These are phyloP conservation scores for Nemania sp. DNA, from an alignment of 2,329 filamentous ascomycete genomes.

Conservation along the genomic window DNA sequence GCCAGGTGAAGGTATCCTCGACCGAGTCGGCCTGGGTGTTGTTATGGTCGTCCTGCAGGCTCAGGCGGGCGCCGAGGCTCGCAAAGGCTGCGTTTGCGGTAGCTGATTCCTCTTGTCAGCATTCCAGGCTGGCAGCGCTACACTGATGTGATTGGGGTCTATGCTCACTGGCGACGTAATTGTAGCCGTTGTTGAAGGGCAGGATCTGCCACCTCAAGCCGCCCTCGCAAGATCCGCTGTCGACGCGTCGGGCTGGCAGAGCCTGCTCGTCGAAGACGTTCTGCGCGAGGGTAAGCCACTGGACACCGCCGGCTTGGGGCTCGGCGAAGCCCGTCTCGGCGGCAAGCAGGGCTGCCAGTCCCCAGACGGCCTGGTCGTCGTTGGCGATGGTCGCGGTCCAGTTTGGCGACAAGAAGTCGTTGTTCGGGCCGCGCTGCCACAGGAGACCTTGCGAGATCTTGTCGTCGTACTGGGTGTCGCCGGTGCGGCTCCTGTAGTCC, in stretches of 20 bases:
- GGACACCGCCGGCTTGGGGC: slow-evolving; percentile 49
- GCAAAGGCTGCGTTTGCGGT: slow-evolving; percentile 51
- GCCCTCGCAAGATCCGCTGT: slow-evolving; percentile 55
- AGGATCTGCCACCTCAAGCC: slow-evolving; percentile 70
- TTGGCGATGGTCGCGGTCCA: slow-evolving; percentile 47
- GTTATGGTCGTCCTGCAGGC: slow-evolving; percentile 61
- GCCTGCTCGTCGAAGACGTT: slow-evolving; percentile 66
- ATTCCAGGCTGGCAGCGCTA: not conserved
- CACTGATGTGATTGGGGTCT: not conserved
- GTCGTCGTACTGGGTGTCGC: slow-evolving; percentile 53
- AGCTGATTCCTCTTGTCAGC: slow-evolving; percentile 29
- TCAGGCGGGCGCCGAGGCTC: slow-evolving; percentile 59
- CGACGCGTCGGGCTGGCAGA: slow-evolving; percentile 51
- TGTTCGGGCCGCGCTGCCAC: slow-evolving; percentile 48
- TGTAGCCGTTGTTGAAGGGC: slow-evolving; percentile 57
- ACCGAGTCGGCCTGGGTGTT: slow-evolving; percentile 64
- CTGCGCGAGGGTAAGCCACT: slow-evolving; percentile 65
- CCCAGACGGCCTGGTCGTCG: slow-evolving; percentile 66
- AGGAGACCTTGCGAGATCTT: slow-evolving; percentile 49
- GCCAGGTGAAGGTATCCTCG: slow-evolving; percentile 58
- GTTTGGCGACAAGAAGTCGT: slow-evolving; percentile 50
- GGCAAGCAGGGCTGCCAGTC: slow-evolving; percentile 63
- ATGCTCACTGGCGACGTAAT: slow-evolving; percentile 46
- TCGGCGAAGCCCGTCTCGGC: slow-evolving; percentile 63
- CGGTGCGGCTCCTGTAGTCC: slow-evolving; percentile 58